Conservation (phyloP, 805 yeast genomes). For the Ogataea corticis region DNA sequence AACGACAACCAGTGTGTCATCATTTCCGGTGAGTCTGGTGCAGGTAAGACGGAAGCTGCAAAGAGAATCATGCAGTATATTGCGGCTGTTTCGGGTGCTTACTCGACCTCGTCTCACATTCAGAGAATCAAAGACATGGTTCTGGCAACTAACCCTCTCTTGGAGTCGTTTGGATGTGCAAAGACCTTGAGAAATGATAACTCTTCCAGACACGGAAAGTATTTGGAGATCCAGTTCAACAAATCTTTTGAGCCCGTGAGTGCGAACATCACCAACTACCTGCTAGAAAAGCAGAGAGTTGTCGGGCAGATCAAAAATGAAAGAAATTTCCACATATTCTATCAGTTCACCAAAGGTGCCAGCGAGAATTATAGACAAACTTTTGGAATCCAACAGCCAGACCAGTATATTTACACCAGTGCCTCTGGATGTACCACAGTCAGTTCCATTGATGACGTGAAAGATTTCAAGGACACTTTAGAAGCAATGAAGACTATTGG, state of each 20-base stretch:
- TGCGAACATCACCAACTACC: constrained; percentile 93
- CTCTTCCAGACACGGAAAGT: constrained; percentile 91
- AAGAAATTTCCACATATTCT: constrained; percentile 95
- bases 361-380: constrained; percentile 77
- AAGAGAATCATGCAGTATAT: constrained; percentile 97
- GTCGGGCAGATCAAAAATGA: constrained; percentile 93
- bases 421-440: constrained; percentile 84
- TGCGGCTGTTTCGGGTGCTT: constrained; percentile 79
- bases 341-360: constrained; percentile 92
- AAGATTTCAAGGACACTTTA: constrained; percentile 78
- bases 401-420: constrained; percentile 85
- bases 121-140: constrained; percentile 95
- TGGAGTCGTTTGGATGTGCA: constrained; percentile 93
- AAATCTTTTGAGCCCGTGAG: constrained; percentile 83
- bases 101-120: constrained; percentile 64
- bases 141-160: constrained; percentile 89
- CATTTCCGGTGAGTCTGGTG: constrained; percentile 97
- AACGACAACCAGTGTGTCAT: constrained; percentile 96
- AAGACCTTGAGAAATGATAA: constrained; percentile 87
- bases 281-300: constrained; percentile 93
- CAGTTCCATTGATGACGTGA: constrained; percentile 78
- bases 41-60: constrained; percentile 98
- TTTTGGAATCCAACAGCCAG: constrained; percentile 93
- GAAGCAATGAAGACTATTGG: constrained; percentile 90
- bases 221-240: constrained; percentile 87